Conservation (phyloP, 2,329 filamentous ascomycete species). For the Pestalotiopsis sp. region DNA sequence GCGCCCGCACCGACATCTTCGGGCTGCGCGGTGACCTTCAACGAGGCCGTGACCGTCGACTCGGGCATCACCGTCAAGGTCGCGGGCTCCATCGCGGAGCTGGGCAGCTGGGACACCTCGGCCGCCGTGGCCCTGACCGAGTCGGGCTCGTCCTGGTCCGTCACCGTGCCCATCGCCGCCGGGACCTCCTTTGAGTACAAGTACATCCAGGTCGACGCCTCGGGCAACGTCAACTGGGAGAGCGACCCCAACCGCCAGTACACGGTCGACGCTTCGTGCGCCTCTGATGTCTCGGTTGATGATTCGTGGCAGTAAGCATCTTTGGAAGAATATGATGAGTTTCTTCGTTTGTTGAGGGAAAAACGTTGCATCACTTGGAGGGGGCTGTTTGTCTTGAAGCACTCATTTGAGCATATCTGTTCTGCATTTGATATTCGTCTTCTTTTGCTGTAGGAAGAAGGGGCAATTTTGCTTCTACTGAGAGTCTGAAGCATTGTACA, state of each 20-base stretch:
- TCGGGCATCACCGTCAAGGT: constrained; percentile 49
- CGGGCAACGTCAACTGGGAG: constrained; percentile 51
- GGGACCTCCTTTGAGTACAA: constrained; percentile 52
- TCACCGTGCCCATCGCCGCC: constrained; percentile 43
- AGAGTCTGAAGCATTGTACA: too few relatives aligned
- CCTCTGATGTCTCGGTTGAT: background rate
- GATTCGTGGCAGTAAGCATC: constrained; percentile 7
- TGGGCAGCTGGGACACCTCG: constrained; percentile 48
- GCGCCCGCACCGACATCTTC: constrained; percentile 23
- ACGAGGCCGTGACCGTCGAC: constrained; percentile 40
- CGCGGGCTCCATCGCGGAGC: constrained; percentile 35
- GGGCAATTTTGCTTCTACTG: too few relatives aligned
- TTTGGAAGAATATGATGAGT: background rate
- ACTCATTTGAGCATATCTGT: background rate
- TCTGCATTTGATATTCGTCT: too few relatives aligned
- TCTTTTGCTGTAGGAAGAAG: too few relatives aligned
- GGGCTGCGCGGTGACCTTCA: constrained; percentile 34
- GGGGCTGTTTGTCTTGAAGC: background rate
- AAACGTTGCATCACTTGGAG: background rate
- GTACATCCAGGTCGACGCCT: constrained; percentile 47
- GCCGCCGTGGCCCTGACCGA: constrained; percentile 46
- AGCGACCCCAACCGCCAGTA: constrained; percentile 34
- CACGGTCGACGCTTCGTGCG: constrained; percentile 7
- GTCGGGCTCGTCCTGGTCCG: constrained; percentile 48
- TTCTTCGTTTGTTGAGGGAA: background rate